Conservation (phyloP, 495 filamentous ascomycete species). For the Bryoglossum gracile region DNA sequence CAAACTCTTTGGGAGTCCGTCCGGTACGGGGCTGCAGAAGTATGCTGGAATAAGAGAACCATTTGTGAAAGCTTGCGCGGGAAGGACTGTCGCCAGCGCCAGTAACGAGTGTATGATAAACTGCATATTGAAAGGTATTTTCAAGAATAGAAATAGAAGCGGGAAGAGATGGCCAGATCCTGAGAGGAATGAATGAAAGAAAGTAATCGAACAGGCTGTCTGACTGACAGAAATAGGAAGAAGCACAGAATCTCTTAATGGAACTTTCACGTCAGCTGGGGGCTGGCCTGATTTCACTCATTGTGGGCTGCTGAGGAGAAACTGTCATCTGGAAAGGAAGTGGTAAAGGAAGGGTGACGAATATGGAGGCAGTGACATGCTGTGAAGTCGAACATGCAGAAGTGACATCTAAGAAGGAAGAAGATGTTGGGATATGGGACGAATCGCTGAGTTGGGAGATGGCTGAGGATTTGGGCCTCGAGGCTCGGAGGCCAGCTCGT, state of each 20-base stretch:
- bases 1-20: slow-evolving; percentile 2
- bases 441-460: background rate
- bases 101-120: slow-evolving; percentile 7
- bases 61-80: slow-evolving; percentile 8
- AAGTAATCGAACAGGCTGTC: background rate
- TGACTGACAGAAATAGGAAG: no score
- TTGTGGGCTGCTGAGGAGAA: background rate
- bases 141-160: slow-evolving; percentile 1
- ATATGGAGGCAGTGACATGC: slow-evolving; percentile 1
- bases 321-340: background rate
- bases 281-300: slow-evolving; percentile 4
- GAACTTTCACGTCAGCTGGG: background rate
- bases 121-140: slow-evolving; percentile 1
- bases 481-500: no score
- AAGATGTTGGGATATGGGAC: background rate
- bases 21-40: slow-evolving; percentile 5
- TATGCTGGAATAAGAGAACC: slow-evolving; percentile 7
- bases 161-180: background rate
- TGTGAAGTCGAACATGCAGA: background rate
- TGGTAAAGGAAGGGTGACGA: background rate
- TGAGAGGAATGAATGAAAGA: slow-evolving; percentile 2
- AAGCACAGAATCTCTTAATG: no score
- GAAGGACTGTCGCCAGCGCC: slow-evolving; percentile 10
- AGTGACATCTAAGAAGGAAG: slow-evolving; percentile 2
- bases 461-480: background rate